phyloP scores from a whole-genome alignment of 345 rosid genomes.

The Erucastrum elatum region DNA sequence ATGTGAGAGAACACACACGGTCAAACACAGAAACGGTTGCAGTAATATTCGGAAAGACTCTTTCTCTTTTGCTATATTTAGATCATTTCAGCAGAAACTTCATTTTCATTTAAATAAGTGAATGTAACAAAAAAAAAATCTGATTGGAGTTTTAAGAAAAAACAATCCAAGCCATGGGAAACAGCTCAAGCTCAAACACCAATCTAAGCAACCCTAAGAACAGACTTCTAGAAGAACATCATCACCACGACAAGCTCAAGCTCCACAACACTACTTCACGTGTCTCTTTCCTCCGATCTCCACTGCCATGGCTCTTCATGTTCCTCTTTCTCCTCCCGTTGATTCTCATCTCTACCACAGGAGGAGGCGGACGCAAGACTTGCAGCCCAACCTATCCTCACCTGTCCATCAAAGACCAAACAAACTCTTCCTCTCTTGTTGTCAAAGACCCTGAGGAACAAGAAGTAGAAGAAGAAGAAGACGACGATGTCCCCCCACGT shows the following conservation, averaged over 20 bases:
- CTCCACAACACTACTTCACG: constrained; percentile 22
- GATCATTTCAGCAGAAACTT: background rate
- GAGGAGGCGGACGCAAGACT: constrained; percentile 33
- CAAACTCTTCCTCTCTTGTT: constrained; percentile 31
- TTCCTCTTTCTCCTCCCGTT: constrained; percentile 48
- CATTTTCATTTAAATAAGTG: constrained; percentile 2
- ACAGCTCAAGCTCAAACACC: constrained; percentile 25
- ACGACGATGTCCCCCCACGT: constrained; percentile 4
- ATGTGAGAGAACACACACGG: constrained; percentile 14
- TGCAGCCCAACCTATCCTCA: constrained; percentile 37
- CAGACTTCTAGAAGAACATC: constrained; percentile 16
- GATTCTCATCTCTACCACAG: constrained; percentile 53
- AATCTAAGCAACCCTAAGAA: constrained; percentile 20
- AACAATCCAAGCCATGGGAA: constrained; percentile 31
- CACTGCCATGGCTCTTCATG: constrained; percentile 51
- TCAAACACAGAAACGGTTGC: constrained; percentile 4
- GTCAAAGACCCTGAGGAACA: constrained; percentile 12
- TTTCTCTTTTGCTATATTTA: constrained; percentile 22
- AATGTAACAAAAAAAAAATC: constrained; percentile 19
- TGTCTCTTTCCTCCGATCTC: constrained; percentile 37
- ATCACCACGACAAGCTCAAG: constrained; percentile 12
- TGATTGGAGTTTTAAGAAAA: background rate
- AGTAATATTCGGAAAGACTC: constrained; percentile 28
- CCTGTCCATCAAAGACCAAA: constrained; percentile 32
- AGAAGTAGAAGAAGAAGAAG: constrained; percentile 9